These are phyloP conservation scores for Leucaena leucocephala DNA, from an alignment of 306 rosid species.

Conservation along the genomic window DNA sequence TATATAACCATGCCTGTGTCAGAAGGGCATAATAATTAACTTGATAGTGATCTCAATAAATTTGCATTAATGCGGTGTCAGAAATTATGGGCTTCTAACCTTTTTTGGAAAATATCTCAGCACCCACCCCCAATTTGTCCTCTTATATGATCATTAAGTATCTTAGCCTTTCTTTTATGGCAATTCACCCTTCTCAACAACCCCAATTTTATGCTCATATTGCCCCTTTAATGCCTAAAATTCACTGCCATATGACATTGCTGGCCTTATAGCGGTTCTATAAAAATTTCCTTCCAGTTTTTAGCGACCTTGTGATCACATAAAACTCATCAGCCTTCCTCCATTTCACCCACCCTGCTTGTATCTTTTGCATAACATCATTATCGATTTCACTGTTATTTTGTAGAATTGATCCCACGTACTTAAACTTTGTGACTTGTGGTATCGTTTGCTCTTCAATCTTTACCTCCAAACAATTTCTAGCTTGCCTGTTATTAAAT, in stretches of 20 bases:
- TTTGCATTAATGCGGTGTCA: slow-evolving; percentile 14
- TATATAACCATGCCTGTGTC: neutral
- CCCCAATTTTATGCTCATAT: too few relatives aligned
- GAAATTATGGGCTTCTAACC: slow-evolving; percentile 12
- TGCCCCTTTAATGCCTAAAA: too few relatives aligned
- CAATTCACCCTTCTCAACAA: too few relatives aligned
- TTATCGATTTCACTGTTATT: too few relatives aligned
- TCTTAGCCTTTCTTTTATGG: too few relatives aligned
- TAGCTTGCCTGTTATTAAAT: neutral
- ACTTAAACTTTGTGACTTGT: neutral
- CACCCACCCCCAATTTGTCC: neutral
- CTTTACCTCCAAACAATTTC: neutral
- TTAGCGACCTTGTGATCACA: neutral
- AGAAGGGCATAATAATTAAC: slow-evolving; percentile 17
- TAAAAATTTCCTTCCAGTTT: neutral
- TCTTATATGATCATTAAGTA: too few relatives aligned
- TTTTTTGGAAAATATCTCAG: neutral
- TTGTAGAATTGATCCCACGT: neutral
- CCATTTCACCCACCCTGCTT: too few relatives aligned
- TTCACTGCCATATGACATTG: too few relatives aligned
- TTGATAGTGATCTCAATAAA: slow-evolving; percentile 1
- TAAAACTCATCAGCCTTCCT: too few relatives aligned
- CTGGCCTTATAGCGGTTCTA: neutral
- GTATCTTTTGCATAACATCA: too few relatives aligned
- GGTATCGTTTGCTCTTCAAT: neutral